A percentile compares a stretch with the other conserved stretches of the same genome.
These are phyloP conservation scores for Furcasterigmium furcatum DNA, from an alignment of 2,329 filamentous ascomycete genomes.

Conservation along the genomic window DNA sequence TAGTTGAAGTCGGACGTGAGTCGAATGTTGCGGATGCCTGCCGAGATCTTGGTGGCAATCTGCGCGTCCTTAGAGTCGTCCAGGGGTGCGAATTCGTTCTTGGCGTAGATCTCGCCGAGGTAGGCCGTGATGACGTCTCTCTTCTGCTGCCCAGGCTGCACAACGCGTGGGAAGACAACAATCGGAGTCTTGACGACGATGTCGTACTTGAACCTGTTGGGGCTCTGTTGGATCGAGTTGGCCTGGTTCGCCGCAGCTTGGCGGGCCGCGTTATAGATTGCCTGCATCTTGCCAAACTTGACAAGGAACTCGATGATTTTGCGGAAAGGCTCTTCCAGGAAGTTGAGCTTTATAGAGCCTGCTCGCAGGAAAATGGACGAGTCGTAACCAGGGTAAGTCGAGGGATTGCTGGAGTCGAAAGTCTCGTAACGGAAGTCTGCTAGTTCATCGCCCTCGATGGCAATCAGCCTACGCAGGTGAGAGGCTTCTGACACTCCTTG, in stretches of 20 bases:
- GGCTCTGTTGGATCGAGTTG: slow-evolving; percentile 86
- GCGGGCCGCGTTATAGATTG: slow-evolving; percentile 93
- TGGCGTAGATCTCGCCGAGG: slow-evolving; percentile 93
- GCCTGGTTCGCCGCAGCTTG: slow-evolving; percentile 93
- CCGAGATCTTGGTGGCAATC: slow-evolving; percentile 83
- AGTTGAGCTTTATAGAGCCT: slow-evolving; percentile 95
- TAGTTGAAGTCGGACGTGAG: slow-evolving; percentile 90
- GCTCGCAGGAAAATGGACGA: slow-evolving; percentile 87
- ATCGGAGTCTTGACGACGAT: slow-evolving; percentile 93
- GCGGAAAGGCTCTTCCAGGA: slow-evolving; percentile 93
- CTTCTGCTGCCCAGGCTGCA: slow-evolving; percentile 64
- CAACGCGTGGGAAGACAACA: slow-evolving; percentile 83
- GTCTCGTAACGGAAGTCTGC: slow-evolving; percentile 98
- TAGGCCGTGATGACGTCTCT: slow-evolving; percentile 89
- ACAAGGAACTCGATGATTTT: slow-evolving; percentile 98
- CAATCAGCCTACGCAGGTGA: slow-evolving; percentile 79
- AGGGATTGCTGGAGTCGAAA: slow-evolving; percentile 68
- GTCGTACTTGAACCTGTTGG: slow-evolving; percentile 90
- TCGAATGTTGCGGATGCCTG: slow-evolving; percentile 88
- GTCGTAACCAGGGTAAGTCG: slow-evolving; percentile 89
- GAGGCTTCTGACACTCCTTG: slow-evolving; percentile 81
- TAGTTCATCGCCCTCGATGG: slow-evolving; percentile 92
- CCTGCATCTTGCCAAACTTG: slow-evolving; percentile 99
- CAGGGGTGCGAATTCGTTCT: slow-evolving; percentile 85
- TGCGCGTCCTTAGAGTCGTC: slow-evolving; percentile 72